Percentiles rank a stretch among this genome's conserved stretches.
These are phyloP conservation scores for Coemansia sp. DNA, from an alignment of 192 early-diverging fungal species.

Conservation along the genomic window DNA sequence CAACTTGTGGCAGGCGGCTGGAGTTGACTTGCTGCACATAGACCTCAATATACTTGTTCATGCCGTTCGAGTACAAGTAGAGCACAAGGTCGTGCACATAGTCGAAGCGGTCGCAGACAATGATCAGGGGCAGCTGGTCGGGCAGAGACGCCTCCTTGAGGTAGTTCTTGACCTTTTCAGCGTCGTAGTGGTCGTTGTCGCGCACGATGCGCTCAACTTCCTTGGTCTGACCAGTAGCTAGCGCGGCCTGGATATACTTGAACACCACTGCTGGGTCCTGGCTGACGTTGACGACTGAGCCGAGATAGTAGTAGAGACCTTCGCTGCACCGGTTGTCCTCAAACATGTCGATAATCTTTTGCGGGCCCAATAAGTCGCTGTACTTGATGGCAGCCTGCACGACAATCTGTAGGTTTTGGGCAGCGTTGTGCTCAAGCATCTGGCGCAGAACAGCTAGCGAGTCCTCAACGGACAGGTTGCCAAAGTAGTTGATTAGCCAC, in stretches of 20 bases:
- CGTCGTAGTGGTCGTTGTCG: conserved; percentile 95
- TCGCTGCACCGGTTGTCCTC: conserved; percentile 91
- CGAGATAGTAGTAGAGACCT: conserved; percentile 96
- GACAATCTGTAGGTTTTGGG: conserved; percentile 95
- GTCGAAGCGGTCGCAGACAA: conserved; percentile 97
- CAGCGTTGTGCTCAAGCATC: conserved; percentile 88
- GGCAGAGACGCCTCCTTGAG: conserved; percentile 95
- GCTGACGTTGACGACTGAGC: conserved; percentile 93
- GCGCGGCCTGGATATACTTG: conserved; percentile 98
- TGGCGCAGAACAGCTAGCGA: conserved; percentile 93
- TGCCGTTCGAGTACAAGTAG: conserved; percentile 91
- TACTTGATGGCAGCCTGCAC: conserved; percentile 97
- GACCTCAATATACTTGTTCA: conserved; percentile 96
- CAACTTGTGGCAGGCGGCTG: conserved; percentile 87
- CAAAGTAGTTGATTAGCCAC: conserved; percentile 96
- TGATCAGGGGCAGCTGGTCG: conserved; percentile 97
- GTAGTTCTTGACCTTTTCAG: conserved; percentile 99
- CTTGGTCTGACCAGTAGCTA: conserved; percentile 89
- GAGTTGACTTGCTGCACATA: conserved; percentile 99
- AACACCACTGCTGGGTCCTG: conserved; percentile 94
- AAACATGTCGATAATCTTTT: conserved; percentile 88
- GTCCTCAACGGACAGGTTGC: conserved; percentile 93
- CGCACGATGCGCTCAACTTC: conserved; percentile 97
- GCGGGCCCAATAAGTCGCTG: conserved; percentile 89
- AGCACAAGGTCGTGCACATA: conserved; percentile 98